Evolutionary conservation across 169 alveolate genomes (phyloP), one percentile per base, ranked within the genome.

Genomic region (Eimeria necatrix): DNA sequence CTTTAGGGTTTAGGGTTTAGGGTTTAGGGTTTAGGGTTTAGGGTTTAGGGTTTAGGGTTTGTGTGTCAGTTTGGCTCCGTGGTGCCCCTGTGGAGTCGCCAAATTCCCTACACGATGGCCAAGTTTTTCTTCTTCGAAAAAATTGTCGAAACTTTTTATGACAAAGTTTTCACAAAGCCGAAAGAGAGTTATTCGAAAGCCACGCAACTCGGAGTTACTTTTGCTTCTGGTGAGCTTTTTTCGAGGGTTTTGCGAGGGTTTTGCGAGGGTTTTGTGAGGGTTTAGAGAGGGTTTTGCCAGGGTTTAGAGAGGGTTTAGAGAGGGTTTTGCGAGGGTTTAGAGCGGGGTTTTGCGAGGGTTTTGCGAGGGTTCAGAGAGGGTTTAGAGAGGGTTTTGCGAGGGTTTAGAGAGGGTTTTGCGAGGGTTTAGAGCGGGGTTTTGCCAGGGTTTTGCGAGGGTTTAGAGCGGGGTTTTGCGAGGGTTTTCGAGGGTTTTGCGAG

Each of bases 21-120:
- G 78, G 48, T 68, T 68, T 68, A 68, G 73, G 73, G 73, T 61
- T 61, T 61, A 68, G 78, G 78, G 78, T 68, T 68, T 68, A 41
- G 32, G 22, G 60, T 70, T 49, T 49, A 51, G n/a, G 10, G 70
- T 80, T 73, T 78, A 18, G 10, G 16, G 3, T 14, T 32, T 91
- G 9, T 4, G 18, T 68, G 93, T 46, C 96, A 95, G 94, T 95
- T 95, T 56, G 97, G 97, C 12, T 95, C 97, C 41, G 96, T 98
- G 61, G 95, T 96, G 26, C 99, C 99, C 10, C 98, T 98, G 56
- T 98, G 99, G 99, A 92, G 96, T 49, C 96, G 99, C 85, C 99
- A 98, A 96, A 96, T 98, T 56, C 99, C 99, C 16, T 98, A 99
- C 98, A 99, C 99, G 32, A 99, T 99, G 99, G 99, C 99, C 78